Base-by-base conservation (phyloP, 768 basidiomycete species). In the Agrocybe praecox region DNA sequence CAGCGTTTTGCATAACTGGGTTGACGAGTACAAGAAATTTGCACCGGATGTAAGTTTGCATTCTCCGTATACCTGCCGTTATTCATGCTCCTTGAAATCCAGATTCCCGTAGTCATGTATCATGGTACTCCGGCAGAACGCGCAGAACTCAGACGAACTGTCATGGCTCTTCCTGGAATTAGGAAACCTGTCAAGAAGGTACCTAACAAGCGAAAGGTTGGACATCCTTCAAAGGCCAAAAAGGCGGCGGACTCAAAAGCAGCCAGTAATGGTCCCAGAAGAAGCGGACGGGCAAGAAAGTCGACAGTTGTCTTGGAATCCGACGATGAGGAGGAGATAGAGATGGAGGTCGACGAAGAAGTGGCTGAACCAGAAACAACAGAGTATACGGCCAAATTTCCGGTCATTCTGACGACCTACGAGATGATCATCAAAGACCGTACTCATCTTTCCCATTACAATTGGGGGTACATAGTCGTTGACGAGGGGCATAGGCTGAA, bases 401-500 rank as follows among this genome's bases (percentile, higher is more conserved):
- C 92, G 2, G 81, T 94, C n/a, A 84, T 92, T 23, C 69, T 96
- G 17, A 97, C 96, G 4, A 97, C 94, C 2, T 96, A 94, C 69
- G 92, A 98, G 68, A 91, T 98, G 69, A 85, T 95, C 62, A 96
- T 95, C 66, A 89, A 84, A 57, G 91, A 97, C 70, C 83, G 87
- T 26, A 72, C 77, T 34, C 81, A 87, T 63, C 80, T 82, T 26
- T 62, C 72, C 0, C 80, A 80, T 56, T 91, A 90, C 68, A 74
- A 83, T 43, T 93, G 90, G 89, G 87, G 91, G 22, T 97, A 96
- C 68, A 93, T 98, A 68, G 92, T 98, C 57, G 96, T 99, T 2
- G 94, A 96, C 68, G 94, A 96, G 72, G 94, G 96, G 0, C 97
- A 99, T 72, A 80, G 96, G 21, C 71, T 99, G 68, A 98, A 98